Evolutionary conservation across 441 rosid species (phyloP), one percentile per base, ranked within the genome.

Genomic region (Francoa sonchifolia): DNA sequence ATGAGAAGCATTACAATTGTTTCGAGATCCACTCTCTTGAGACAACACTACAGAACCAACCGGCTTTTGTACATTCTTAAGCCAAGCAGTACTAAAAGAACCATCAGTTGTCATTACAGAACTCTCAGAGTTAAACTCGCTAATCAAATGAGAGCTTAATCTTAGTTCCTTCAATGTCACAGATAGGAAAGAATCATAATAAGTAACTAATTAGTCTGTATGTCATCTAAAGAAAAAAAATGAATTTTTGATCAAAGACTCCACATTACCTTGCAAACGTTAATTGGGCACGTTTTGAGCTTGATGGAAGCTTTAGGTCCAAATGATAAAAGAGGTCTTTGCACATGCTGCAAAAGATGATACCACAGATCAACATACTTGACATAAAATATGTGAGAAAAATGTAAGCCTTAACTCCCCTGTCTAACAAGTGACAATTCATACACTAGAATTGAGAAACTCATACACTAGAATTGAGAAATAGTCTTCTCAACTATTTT

Each of bases 281-380:
- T 73, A 61, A 82, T 44, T 21, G 99, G 99, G 67, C 74, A 72
- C 27, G 96, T 80, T 69, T 61, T 78, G 43, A 76, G 85, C 62
- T 74, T 75, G 72, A 70, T 52, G 45, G 93, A 78, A 50, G 77
- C 74, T 72, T 82, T 90, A 40, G 95, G 96, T 61, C 96, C 99
- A 71, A 90, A 90, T 39, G 94, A 86, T 27, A 76, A 71, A 39
- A 80, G 71, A 38, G 99, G 95, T 55, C 90, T 80, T 68, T 86
- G 90, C 48, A 80, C 95, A 66, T 90, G 82, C 99, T 90, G 82
- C 67, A 57, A 27, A 56, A 16, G 44, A 61, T 15, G 63, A 63
- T 38, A 36, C 9, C 48, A 47, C 19, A 42, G 42, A 35, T 34
- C 48, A 46, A 42, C 22, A 17, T 27, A 52, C 17, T 9, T 4